Evolutionary conservation across 1,139 yeast species (phyloP).

Genomic region (Scheffersomyces lignicola): DNA sequence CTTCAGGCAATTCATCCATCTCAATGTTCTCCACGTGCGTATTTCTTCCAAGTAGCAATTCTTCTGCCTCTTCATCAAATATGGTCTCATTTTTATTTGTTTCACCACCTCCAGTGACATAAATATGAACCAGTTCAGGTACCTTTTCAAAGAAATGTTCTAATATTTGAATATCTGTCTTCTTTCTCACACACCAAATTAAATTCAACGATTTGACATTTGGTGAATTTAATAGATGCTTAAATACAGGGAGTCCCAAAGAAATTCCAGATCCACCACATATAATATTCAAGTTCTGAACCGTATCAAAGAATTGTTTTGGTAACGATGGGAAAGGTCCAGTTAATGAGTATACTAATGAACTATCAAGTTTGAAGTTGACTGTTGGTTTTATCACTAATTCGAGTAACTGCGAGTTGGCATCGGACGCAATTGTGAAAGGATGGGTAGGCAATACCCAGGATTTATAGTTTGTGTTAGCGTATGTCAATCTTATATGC

Average conservation of each 20-base stretch:
- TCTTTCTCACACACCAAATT: slow-evolving; percentile 55
- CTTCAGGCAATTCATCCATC: slow-evolving; percentile 10
- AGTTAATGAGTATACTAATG: slow-evolving; percentile 19
- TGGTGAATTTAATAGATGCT: slow-evolving; percentile 26
- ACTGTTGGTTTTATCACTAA: slow-evolving; percentile 23
- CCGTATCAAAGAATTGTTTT: slow-evolving; percentile 33
- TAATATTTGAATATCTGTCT: slow-evolving; percentile 44
- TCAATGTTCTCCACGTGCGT: slow-evolving; percentile 18
- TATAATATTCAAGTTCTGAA: slow-evolving; percentile 55
- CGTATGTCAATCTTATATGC: slow-evolving; percentile 32
- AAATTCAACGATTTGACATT: slow-evolving; percentile 16
- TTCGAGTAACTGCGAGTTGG: slow-evolving; percentile 14
- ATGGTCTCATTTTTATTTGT: slow-evolving; percentile 13
- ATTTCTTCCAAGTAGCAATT: slow-evolving; percentile 12
- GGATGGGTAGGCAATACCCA: slow-evolving; percentile 44
- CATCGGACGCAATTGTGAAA: slow-evolving; percentile 25
- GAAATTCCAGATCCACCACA: slow-evolving; percentile 92
- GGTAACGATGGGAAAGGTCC: slow-evolving; percentile 33
- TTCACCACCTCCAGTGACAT: slow-evolving; percentile 20
- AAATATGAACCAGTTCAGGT: slow-evolving; percentile 20
- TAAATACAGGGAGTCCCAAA: slow-evolving; percentile 62
- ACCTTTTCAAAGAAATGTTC: slow-evolving; percentile 22
- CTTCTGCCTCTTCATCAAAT: slow-evolving; percentile 13
- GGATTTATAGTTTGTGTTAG: slow-evolving; percentile 14
- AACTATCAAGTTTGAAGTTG: slow-evolving; percentile 17